Base-by-base conservation (phyloP, 2,329 filamentous ascomycete species). In the Arthrobotrys iridis region DNA sequence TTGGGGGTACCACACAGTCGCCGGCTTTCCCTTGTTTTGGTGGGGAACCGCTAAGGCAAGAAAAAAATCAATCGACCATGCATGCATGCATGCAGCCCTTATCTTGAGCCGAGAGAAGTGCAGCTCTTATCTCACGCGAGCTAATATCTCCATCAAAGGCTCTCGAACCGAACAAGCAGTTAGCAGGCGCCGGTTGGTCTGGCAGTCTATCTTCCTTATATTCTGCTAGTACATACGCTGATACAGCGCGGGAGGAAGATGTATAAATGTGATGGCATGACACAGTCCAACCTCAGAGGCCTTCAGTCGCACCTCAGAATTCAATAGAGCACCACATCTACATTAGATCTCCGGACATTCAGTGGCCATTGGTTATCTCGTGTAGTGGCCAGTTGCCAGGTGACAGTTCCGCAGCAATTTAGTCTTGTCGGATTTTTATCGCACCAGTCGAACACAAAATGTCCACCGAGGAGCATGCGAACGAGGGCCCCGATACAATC, bases 81-180 rank as follows among this genome's bases (percentile, higher is more conserved):
- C n/a, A 41, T 41, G 24, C 11, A 24, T 3, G 7, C 28, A 45
- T 66, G 55, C 43, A 62, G 41, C n/a, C 18, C 66, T 71, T 71
- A 71, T 70, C 65, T 28, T 45, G 24, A n/a, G 13, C 55, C 22
- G 55, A 70, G 43, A n/a, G 45, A 52, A 55, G 22, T n/a, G n/a
- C n/a, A n/a, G 20, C 37, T 57, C 68, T 74, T 74, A 74, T 74
- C 68, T 66, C 60, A 65, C 68, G 60, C 60, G 68, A 66, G 65
- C 62, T 35, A 66, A 37, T 62, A 50, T 28, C 59, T 50, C 55
- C 59, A 65, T 35, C 33, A 52, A 57, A 64, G 40, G 33, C 58
- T 63, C 57, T 58, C 57, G 37, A 41, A 64, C 66, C 60, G 52
- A 45, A 33, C 52, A 55, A 66, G 52, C 30, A 59, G 28, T 45